phyloP scores from a whole-genome alignment of 768 basidiomycete species.

The Hydnomerulius pinastri region DNA sequence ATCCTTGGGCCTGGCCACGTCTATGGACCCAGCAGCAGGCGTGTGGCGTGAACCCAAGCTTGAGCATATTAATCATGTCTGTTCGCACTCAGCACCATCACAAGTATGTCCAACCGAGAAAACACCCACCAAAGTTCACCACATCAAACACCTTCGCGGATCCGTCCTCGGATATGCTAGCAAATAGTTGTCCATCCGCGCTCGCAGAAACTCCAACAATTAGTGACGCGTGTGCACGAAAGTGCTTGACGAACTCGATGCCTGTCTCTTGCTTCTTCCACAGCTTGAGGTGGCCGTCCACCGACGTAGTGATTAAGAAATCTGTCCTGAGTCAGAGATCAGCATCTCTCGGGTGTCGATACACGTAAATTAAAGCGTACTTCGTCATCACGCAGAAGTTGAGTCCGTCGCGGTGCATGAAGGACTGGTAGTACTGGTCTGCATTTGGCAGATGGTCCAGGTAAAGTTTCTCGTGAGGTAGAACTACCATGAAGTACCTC shows the following conservation, averaged over 20 bases:
- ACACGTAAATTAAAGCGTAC: slow-evolving; percentile 44
- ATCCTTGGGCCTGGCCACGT: slow-evolving; percentile 81
- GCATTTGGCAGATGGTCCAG: slow-evolving; percentile 89
- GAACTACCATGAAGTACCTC: slow-evolving; percentile 53
- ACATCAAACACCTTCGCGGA: slow-evolving; percentile 97
- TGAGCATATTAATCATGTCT: slow-evolving; percentile 99
- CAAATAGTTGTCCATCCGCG: slow-evolving; percentile 89
- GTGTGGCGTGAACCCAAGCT: slow-evolving; percentile 81
- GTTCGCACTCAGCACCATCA: neutral
- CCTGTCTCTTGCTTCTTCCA: slow-evolving; percentile 98
- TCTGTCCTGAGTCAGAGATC: slow-evolving; percentile 64
- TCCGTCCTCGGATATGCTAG: slow-evolving; percentile 89
- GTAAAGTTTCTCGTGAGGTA: slow-evolving; percentile 92
- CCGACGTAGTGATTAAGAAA: slow-evolving; percentile 91
- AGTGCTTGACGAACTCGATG: slow-evolving; percentile 98
- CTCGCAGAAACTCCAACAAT: slow-evolving; percentile 82
- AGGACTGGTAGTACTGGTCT: slow-evolving; percentile 95
- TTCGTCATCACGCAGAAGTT: slow-evolving; percentile 89
- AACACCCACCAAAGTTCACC: slow-evolving; percentile 86
- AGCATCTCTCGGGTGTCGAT: neutral
- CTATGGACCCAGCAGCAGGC: slow-evolving; percentile 95
- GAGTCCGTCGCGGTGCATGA: slow-evolving; percentile 95
- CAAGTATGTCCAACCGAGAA: neutral
- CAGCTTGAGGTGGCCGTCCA: slow-evolving; percentile 95
- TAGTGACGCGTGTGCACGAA: slow-evolving; percentile 85